These are phyloP conservation scores for Orbilia javanica DNA, from an alignment of 2,329 filamentous ascomycete species.

Conservation along the genomic window DNA sequence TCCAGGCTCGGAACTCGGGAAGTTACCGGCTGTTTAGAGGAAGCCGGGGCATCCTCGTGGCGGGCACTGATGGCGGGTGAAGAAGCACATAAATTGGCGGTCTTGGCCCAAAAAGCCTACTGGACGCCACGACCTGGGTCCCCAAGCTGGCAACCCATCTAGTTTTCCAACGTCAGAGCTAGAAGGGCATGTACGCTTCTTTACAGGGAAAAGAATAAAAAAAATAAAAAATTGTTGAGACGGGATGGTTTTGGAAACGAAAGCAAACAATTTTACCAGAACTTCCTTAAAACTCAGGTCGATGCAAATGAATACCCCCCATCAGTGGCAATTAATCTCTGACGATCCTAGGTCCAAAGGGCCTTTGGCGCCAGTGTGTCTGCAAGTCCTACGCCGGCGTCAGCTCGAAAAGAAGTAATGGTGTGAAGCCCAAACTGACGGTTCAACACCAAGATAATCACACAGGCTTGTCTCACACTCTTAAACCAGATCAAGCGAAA, in stretches of 20 bases:
- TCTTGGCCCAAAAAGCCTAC: conserved; percentile 30
- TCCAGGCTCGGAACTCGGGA: conserved; percentile 58
- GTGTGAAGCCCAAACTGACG: conserved; percentile 56
- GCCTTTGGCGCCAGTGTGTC: conserved; percentile 33
- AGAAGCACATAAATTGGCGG: conserved; percentile 38
- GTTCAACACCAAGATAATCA: conserved; percentile 55
- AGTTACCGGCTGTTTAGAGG: conserved; percentile 57
- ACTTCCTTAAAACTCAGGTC: background rate
- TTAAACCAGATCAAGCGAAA: conserved; percentile 53
- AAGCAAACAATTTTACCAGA: conserved; percentile 29
- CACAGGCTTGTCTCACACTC: conserved; percentile 56
- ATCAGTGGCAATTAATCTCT: conserved; percentile 45
- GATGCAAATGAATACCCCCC: conserved; percentile 6
- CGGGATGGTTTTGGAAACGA: conserved; percentile 29
- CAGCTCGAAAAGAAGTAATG: conserved; percentile 37
- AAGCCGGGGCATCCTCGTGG: conserved; percentile 58
- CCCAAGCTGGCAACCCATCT: conserved; percentile 44
- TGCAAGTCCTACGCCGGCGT: conserved; percentile 26
- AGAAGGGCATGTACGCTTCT: conserved; percentile 5
- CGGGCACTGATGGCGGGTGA: conserved; percentile 51
- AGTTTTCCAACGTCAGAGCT: conserved; percentile 49
- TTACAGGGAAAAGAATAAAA: background rate
- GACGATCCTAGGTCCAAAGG: conserved; percentile 37
- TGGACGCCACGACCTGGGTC: conserved; percentile 51
- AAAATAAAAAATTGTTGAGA: conserved; percentile 35